Percentiles rank a stretch among this genome's conserved stretches.
Evolutionary conservation across 345 rosid species (phyloP).

Genomic region (Chamaenerion angustifolium): DNA sequence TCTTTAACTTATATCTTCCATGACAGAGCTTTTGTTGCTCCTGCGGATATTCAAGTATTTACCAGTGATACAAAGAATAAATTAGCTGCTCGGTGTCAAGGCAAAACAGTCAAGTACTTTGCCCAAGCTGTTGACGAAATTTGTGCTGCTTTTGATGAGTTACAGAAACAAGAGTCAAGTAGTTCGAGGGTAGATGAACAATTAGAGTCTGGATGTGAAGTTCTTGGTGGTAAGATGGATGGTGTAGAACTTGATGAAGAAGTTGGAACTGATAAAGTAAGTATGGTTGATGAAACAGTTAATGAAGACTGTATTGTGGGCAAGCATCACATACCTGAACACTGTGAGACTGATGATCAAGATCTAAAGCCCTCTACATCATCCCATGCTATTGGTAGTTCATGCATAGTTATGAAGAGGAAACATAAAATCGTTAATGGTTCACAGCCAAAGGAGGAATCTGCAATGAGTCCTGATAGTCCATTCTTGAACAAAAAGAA

Average conservation of each 20-base stretch:
- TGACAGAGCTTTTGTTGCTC: constrained; percentile 78
- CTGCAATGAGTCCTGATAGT: constrained; percentile 11
- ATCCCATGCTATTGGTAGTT: constrained; percentile 18
- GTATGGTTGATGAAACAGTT: constrained; percentile 18
- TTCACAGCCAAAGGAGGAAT: constrained; percentile 22
- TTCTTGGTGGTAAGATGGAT: constrained; percentile 26
- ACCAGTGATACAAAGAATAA: constrained; percentile 66
- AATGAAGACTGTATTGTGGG: constrained; percentile 17
- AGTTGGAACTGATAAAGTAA: constrained; percentile 16
- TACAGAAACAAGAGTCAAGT: constrained; percentile 34
- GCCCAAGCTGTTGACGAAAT: constrained; percentile 81
- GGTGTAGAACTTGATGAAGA: constrained; percentile 22
- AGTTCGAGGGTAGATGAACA: constrained; percentile 12
- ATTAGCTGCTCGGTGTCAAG: constrained; percentile 47
- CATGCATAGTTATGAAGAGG: constrained; percentile 23
- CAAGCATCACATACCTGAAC: constrained; percentile 21
- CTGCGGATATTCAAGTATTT: constrained; percentile 68
- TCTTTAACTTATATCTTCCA: constrained; percentile 2
- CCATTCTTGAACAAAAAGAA: constrained; percentile 22
- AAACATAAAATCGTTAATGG: constrained; percentile 19
- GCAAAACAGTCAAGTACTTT: constrained; percentile 52
- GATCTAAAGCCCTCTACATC: constrained; percentile 34
- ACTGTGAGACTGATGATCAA: constrained; percentile 29
- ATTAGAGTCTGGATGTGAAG: background rate
- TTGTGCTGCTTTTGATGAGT: constrained; percentile 59